Base-by-base conservation (phyloP, 2,329 filamentous ascomycete species). In the Alternaria gansuensis region DNA sequence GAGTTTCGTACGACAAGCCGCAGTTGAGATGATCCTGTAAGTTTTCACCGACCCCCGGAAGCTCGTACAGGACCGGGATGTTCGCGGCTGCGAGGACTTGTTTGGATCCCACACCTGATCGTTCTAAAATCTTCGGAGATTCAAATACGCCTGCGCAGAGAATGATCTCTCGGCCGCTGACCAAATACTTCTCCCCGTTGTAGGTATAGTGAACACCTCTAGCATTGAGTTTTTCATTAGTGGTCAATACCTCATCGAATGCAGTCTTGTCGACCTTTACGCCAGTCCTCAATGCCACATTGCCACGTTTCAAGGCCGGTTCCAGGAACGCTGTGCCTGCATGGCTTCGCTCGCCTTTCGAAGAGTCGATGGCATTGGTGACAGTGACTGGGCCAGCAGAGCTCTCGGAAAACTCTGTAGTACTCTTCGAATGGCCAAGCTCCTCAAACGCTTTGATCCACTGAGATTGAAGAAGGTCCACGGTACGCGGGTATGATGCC, bases 31-130 rank as follows among this genome's bases (percentile, higher is more conserved):
- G 86, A 66, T 90, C 87, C 39, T 87, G 81, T 8, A 90, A 78
- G 72, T 89, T 87, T 57, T 83, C 82, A 1, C 87, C 88, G 1
- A 90, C 86, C 23, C 87, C 84, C 0, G 83, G 82, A 1, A 87
- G 83, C 60, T 88, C 80, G 5, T 82, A 78, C 14, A 87, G 59
- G 0, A 84, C 72, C 1, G 79, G 70, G 61, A 89, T 86, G 7
- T 78, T 75, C 61, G 84, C 81, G 34, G 78, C 77, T 11, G 78
- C 57, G 2, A 88, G 79, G 2, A 86, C 61, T 0, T 81, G 73
- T 0, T 77, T 73, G 43, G 78, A 77, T 14, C 85, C 86, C 4
- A 90, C 72, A 5, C 87, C 87, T 0, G 87, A 89, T 28, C 87
- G 77, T 68, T 89, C 85, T 1, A 89, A 80, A 9, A 67, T 59